phyloP scores from a whole-genome alignment of 164 flowering plant species.

The Nelumbo lutea region DNA sequence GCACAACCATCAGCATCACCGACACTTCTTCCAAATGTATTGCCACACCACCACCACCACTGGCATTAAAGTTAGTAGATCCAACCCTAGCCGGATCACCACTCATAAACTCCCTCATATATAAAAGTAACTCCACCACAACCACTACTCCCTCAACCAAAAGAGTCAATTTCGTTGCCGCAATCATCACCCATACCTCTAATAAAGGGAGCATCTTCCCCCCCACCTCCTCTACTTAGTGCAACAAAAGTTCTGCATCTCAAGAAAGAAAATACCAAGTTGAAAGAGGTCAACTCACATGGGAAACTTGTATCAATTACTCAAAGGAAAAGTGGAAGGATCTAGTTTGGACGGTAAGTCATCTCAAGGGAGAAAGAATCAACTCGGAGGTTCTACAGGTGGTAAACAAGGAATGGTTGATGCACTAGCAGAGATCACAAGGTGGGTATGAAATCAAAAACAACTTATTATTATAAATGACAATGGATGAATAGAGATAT shows the following conservation, averaged over 20 bases:
- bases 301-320: constrained; percentile 7
- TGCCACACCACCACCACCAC: no score
- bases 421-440: constrained; percentile 89
- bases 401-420: constrained; percentile 16
- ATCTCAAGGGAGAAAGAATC: no score
- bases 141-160: no score
- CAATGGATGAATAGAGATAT: neutral
- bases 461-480: neutral
- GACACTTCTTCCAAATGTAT: constrained; percentile 13
- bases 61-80: constrained; percentile 14
- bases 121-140: no score
- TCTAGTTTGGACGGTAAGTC: no score
- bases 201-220: no score
- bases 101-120: constrained; percentile 45
- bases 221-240: no score
- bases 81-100: constrained; percentile 36
- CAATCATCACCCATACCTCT: no score
- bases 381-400: no score
- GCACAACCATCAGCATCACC: constrained; percentile 25
- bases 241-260: constrained; percentile 61
- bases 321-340: no score
- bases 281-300: constrained; percentile 24
- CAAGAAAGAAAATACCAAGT: constrained; percentile 24
- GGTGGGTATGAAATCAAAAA: constrained; percentile 36
- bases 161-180: no score